Base-by-base conservation (phyloP, 1,284 basidiomycete genomes). In the Neolentinus lepideus region DNA sequence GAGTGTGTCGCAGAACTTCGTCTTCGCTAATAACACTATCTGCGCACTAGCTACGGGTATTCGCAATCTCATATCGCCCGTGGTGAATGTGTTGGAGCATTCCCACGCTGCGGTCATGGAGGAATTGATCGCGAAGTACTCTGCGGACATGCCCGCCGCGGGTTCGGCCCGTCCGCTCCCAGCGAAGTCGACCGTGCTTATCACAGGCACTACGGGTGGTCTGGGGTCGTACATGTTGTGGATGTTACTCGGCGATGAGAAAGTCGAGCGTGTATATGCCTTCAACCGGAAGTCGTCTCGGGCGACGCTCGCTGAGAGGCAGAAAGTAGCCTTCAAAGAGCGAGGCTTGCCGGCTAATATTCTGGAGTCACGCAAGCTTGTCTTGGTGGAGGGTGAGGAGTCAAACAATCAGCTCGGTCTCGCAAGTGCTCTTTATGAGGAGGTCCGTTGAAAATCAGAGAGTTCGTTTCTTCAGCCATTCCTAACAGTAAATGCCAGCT, bases 51-150 rank as follows among this genome's bases (percentile, higher is more conserved):
- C 35, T 11, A 16, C 21, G 22, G 36, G 33, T 36, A 53, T 53
- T 24, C 38, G 38, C 12, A 43, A 43, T 1, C 56, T 61, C 8
- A 47, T 51, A 19, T 56, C 58, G 26, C 47, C 58, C 38, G 27
- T 54, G 2, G 55, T 59, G 10, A 45, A 55, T 21, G 21, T 31
- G 29, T 12, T 11, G 25, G 55, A 61, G 3, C 52, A 11, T 47
- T 59, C 31, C 48, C 60, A 35, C 8, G 53, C 36, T n/a, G 56
- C 57, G 3, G 60, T 61, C 6, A 54, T 74, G 61, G 55, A 60
- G n/a, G 57, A 55, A 1, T 57, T 74, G 57, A 61, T 73, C 19
- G 59, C 66, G 16, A 71, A 69, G 55, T 72, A 72, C 61, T 65
- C 60, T 29, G 35, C 47, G 22, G 54, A 57, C 11, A 70, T 72